phyloP scores from a whole-genome alignment of 176 grass and related monocot species.

The Echinochloa phyllopogon region DNA sequence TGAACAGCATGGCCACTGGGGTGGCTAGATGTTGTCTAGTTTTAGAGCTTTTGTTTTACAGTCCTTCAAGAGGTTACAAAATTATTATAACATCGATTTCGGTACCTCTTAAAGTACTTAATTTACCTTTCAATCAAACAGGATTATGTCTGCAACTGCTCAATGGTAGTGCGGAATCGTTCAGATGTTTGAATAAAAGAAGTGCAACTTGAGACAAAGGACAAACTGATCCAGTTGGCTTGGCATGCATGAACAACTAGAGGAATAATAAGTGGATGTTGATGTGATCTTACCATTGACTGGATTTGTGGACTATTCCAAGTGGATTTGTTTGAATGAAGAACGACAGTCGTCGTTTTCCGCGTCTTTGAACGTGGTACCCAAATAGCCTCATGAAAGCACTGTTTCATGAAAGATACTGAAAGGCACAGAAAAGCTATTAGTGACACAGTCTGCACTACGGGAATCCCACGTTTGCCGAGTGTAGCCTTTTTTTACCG shows the following conservation, averaged over 20 bases:
- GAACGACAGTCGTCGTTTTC: neutral
- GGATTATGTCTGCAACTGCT: neutral
- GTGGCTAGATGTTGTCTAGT: neutral
- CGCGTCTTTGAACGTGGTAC: neutral
- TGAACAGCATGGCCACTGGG: neutral
- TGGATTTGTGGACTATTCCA: conserved; percentile 15
- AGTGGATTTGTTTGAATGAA: conserved; percentile 41
- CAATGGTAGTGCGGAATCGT: neutral
- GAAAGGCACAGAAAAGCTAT: neutral
- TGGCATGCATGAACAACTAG: neutral
- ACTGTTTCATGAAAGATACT: neutral
- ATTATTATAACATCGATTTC: neutral
- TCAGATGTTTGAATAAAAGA: neutral
- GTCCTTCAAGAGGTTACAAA: neutral
- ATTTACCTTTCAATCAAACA: neutral
- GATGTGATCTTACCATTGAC: neutral
- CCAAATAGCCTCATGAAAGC: neutral
- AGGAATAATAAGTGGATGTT: neutral
- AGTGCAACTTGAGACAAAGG: neutral
- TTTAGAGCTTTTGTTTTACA: neutral
- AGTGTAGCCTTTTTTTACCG: no score
- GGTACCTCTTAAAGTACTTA: neutral
- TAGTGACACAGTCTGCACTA: neutral
- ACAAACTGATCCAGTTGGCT: neutral
- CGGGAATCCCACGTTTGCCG: no score